These are phyloP conservation scores for Xerocomellus amylosporus DNA, from an alignment of 768 basidiomycete species.

Conservation along the genomic window DNA sequence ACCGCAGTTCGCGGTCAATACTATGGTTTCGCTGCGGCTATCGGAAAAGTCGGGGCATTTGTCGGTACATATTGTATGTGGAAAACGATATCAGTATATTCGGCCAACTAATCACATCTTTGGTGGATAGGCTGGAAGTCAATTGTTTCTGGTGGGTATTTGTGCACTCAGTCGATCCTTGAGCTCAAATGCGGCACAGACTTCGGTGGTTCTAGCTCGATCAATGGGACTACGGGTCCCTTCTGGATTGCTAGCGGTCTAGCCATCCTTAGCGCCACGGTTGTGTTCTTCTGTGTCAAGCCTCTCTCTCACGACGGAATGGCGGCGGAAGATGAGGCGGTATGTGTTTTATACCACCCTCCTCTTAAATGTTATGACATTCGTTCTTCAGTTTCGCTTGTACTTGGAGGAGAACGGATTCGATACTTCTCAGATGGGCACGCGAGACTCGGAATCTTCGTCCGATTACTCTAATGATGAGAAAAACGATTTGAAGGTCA, in stretches of 20 bases:
- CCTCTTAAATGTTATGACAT: slow-evolving; percentile 2
- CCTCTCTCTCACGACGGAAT: slow-evolving; percentile 78
- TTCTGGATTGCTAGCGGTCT: slow-evolving; percentile 89
- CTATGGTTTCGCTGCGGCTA: slow-evolving; percentile 82
- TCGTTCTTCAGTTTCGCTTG: slow-evolving; percentile 61
- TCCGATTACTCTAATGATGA: slow-evolving; percentile 18
- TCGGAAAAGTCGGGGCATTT: slow-evolving; percentile 85
- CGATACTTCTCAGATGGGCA: slow-evolving; percentile 74
- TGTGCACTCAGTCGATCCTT: neutral
- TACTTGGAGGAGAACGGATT: slow-evolving; percentile 80
- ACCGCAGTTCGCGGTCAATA: slow-evolving; percentile 85
- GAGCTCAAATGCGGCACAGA: slow-evolving; percentile 30
- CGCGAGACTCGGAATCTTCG: slow-evolving; percentile 29
- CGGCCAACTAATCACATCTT: slow-evolving; percentile 1
- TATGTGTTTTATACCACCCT: slow-evolving; percentile 31
- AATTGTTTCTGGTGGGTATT: slow-evolving; percentile 55
- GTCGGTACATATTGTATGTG: slow-evolving; percentile 74
- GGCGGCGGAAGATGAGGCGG: slow-evolving; percentile 67
- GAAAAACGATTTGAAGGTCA: slow-evolving; percentile 12
- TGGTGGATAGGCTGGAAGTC: slow-evolving; percentile 53
- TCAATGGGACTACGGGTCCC: slow-evolving; percentile 73
- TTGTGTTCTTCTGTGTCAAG: slow-evolving; percentile 69
- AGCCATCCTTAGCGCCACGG: slow-evolving; percentile 71
- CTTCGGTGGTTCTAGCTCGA: slow-evolving; percentile 54
- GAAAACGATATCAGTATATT: neutral